Percentiles rank a stretch among this genome's conserved stretches.
phyloP scores from a whole-genome alignment of 352 stramenopile genomes.

The Phytophthora ohioensis region DNA sequence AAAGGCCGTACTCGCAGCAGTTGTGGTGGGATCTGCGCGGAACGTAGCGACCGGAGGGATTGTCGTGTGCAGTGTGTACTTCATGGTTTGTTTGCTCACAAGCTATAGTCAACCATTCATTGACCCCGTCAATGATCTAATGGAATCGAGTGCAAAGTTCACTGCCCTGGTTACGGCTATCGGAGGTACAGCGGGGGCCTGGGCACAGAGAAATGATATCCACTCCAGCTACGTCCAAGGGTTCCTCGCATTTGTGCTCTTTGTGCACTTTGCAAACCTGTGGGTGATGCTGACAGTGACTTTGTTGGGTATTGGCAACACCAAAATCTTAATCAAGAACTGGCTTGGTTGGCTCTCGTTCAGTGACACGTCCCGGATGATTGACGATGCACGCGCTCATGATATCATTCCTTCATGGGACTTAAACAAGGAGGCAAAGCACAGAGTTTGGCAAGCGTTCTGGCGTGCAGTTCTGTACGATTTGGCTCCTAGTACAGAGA shows the following conservation, averaged over 20 bases:
- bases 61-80: constrained; percentile 40
- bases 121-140: constrained; percentile 53
- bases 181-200: constrained; percentile 32
- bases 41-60: constrained; percentile 26
- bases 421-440: constrained; percentile 51
- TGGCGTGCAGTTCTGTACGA: constrained; percentile 50
- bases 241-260: constrained; percentile 37
- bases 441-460: constrained; percentile 58
- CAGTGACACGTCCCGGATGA: constrained; percentile 44
- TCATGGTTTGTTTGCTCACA: constrained; percentile 36
- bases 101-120: constrained; percentile 50
- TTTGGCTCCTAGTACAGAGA: constrained; percentile 19
- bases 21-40: constrained; percentile 31
- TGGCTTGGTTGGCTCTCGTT: constrained; percentile 49
- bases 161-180: constrained; percentile 42
- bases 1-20: constrained; percentile 46
- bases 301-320: constrained; percentile 43
- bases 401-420: constrained; percentile 49
- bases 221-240: constrained; percentile 9
- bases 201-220: constrained; percentile 11
- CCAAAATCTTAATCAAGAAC: constrained; percentile 45
- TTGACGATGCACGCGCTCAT: constrained; percentile 32
- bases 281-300: constrained; percentile 45
- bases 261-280: constrained; percentile 50
- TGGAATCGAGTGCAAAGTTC: constrained; percentile 50